A percentile compares a stretch with the other conserved stretches of the same genome.
These are phyloP conservation scores for Neophaeococcomyces aloes DNA, from an alignment of 2,329 filamentous ascomycete species.

Conservation along the genomic window DNA sequence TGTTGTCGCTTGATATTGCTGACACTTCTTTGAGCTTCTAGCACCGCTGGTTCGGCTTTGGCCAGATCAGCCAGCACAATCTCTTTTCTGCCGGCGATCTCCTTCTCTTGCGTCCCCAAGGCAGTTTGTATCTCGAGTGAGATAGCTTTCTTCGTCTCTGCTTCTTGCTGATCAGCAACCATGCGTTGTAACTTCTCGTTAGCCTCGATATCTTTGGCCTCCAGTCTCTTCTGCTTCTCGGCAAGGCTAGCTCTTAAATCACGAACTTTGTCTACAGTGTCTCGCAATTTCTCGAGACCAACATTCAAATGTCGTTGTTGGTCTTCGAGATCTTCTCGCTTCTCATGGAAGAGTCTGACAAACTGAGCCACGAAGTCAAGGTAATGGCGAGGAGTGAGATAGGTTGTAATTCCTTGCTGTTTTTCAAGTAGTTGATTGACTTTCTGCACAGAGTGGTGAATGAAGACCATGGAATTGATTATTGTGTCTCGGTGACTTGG, in stretches of 20 bases:
- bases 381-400: constrained; percentile 91
- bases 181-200: constrained; percentile 96
- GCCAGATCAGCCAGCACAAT: constrained; percentile 81
- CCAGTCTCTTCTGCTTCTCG: constrained; percentile 86
- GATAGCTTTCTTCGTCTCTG: constrained; percentile 77
- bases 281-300: constrained; percentile 89
- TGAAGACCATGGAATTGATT: constrained; percentile 97
- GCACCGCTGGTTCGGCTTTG: constrained; percentile 81
- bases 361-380: constrained; percentile 97
- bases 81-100: constrained; percentile 71
- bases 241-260: constrained; percentile 83
- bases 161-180: constrained; percentile 90
- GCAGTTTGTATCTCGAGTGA: constrained; percentile 82
- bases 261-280: constrained; percentile 94
- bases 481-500: constrained; percentile 85
- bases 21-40: constrained; percentile 89
- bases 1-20: constrained; percentile 98
- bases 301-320: constrained; percentile 98
- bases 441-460: constrained; percentile 84
- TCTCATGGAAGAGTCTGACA: constrained; percentile 93
- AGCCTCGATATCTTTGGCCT: constrained; percentile 87
- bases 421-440: constrained; percentile 83
- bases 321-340: constrained; percentile 95
- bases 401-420: constrained; percentile 86
- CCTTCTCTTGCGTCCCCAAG: constrained; percentile 77